A percentile compares a stretch with the other conserved stretches of the same genome.
Evolutionary conservation across 768 basidiomycete species (phyloP).

Genomic region (Mycena vulgaris): DNA sequence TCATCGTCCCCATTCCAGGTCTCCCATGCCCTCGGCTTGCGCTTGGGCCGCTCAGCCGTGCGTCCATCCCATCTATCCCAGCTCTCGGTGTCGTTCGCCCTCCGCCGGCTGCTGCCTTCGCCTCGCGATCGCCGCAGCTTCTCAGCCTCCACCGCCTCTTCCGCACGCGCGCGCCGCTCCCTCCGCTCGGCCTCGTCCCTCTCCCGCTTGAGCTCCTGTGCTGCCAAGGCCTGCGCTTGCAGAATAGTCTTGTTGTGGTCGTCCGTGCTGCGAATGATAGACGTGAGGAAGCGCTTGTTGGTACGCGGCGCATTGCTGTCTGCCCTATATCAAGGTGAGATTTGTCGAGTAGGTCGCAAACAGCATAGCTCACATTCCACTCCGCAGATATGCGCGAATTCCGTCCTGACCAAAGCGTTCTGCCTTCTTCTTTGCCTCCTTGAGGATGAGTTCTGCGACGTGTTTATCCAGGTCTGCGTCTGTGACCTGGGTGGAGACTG

Average conservation of each 20-base stretch:
- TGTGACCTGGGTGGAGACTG: constrained; percentile 71
- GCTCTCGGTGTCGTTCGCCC: constrained; percentile 43
- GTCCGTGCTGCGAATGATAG: constrained; percentile 94
- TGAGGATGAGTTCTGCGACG: constrained; percentile 92
- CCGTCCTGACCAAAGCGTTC: constrained; percentile 84
- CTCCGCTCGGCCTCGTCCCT: constrained; percentile 75
- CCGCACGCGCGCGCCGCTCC: constrained; percentile 76
- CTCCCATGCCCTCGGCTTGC: constrained; percentile 65
- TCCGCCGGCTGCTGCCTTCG: constrained; percentile 40
- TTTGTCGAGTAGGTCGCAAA: neutral
- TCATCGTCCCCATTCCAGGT: constrained; percentile 61
- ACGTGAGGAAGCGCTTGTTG: constrained; percentile 86
- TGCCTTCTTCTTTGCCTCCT: constrained; percentile 94
- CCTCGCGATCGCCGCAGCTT: constrained; percentile 57
- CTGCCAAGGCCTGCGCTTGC: constrained; percentile 79
- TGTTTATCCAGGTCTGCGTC: constrained; percentile 93
- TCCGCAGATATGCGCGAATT: constrained; percentile 81
- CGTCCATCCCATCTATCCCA: constrained; percentile 73
- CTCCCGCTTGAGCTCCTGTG: constrained; percentile 80
- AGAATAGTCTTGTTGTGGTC: constrained; percentile 94
- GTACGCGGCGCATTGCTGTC: constrained; percentile 84
- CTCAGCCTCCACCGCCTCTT: constrained; percentile 83
- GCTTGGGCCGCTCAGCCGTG: constrained; percentile 62
- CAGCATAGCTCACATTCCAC: constrained; percentile 57
- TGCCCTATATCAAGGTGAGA: constrained; percentile 55